A percentile compares a stretch with the other conserved stretches of the same genome.
Conservation (phyloP, 176 grass and related monocot genomes). For the Juncus effusus region DNA sequence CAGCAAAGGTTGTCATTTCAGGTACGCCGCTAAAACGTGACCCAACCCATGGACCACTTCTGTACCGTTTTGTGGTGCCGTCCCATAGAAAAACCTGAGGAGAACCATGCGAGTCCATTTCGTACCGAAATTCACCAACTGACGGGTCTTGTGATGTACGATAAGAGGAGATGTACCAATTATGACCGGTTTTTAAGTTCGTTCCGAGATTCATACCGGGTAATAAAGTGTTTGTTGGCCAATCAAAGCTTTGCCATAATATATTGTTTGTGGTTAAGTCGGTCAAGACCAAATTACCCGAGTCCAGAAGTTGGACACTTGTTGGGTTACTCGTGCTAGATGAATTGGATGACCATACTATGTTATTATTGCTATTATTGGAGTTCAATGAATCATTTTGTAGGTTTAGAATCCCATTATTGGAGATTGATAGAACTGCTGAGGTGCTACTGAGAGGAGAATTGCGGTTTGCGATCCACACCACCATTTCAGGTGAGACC, state of each 20-base stretch:
- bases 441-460: slow-evolving; percentile 30
- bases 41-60: slow-evolving; percentile 46
- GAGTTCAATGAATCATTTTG: not conserved
- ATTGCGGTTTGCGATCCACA: slow-evolving; percentile 61
- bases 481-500: slow-evolving; percentile 30
- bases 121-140: not conserved
- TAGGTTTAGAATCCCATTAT: slow-evolving; percentile 30
- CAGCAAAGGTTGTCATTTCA: not conserved
- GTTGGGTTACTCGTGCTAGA: not conserved
- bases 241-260: slow-evolving; percentile 28
- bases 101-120: slow-evolving; percentile 26
- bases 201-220: slow-evolving; percentile 24
- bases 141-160: slow-evolving; percentile 1
- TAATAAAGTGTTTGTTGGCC: slow-evolving; percentile 50
- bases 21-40: slow-evolving; percentile 7
- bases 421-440: slow-evolving; percentile 4
- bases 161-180: slow-evolving; percentile 1
- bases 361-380: not conserved
- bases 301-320: slow-evolving; percentile 22
- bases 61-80: slow-evolving; percentile 12
- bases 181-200: not conserved
- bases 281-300: not conserved
- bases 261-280: not conserved
- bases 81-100: slow-evolving; percentile 36
- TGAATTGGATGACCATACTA: slow-evolving; percentile 32